phyloP scores from a whole-genome alignment of 495 filamentous ascomycete species.

The Talaromyces nanjingensis region DNA sequence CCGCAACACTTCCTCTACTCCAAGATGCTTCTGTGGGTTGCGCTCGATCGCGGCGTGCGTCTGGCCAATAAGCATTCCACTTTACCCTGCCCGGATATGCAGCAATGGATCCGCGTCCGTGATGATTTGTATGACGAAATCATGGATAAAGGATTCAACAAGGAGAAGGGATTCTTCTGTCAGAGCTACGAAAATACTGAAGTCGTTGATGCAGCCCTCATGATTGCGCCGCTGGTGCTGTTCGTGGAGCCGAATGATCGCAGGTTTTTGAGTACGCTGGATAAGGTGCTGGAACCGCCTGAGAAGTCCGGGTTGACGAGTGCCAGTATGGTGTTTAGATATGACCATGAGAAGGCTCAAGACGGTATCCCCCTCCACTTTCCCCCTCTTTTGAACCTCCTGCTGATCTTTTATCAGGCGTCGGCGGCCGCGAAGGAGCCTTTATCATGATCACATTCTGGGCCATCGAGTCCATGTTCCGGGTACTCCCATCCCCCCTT shows the following conservation, averaged over 20 bases:
- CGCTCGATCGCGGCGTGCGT: constrained; percentile 62
- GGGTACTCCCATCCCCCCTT: constrained; percentile 30
- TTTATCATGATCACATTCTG: constrained; percentile 76
- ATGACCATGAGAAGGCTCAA: constrained; percentile 56
- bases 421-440: constrained; percentile 65
- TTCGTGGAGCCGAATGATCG: constrained; percentile 70
- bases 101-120: constrained; percentile 51
- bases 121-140: constrained; percentile 65
- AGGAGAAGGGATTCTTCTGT: constrained; percentile 55
- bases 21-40: constrained; percentile 72
- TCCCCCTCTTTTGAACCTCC: neutral
- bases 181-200: constrained; percentile 66
- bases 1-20: constrained; percentile 69
- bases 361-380: constrained; percentile 44
- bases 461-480: constrained; percentile 68
- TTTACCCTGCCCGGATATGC: constrained; percentile 60
- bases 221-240: constrained; percentile 68
- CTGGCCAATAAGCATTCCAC: constrained; percentile 59
- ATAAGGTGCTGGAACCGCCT: constrained; percentile 56
- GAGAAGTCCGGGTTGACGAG: constrained; percentile 68
- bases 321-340: constrained; percentile 64
- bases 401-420: constrained; percentile 39
- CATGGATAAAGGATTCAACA: constrained; percentile 63
- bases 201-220: constrained; percentile 60
- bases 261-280: constrained; percentile 60